phyloP scores from a whole-genome alignment of 495 filamentous ascomycete genomes.

The Penicillium bovifimosum region DNA sequence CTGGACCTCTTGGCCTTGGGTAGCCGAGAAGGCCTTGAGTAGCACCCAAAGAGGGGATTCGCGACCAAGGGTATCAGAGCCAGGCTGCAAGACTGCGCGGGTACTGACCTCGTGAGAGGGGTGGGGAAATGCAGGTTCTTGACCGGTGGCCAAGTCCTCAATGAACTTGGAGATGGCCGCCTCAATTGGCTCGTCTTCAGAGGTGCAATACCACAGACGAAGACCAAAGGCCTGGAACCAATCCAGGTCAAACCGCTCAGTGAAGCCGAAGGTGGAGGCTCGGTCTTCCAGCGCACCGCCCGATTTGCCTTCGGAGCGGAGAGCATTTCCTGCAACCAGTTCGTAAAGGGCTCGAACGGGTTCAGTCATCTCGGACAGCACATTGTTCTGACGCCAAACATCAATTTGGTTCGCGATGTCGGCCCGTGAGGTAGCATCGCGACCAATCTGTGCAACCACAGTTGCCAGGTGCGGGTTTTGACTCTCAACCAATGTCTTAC shows the following conservation, averaged over 20 bases:
- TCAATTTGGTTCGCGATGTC: conserved; percentile 73
- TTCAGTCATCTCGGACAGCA: conserved; percentile 80
- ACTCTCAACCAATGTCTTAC: conserved; percentile 64
- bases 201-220: conserved; percentile 77
- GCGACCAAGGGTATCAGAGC: conserved; percentile 43
- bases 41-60: conserved; percentile 84
- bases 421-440: conserved; percentile 54
- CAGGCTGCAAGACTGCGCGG: conserved; percentile 45
- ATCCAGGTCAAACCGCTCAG: conserved; percentile 74
- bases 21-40: conserved; percentile 66
- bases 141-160: conserved; percentile 58
- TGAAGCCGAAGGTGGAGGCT: conserved; percentile 67
- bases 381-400: conserved; percentile 73
- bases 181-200: conserved; percentile 59
- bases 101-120: conserved; percentile 55
- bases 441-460: conserved; percentile 73
- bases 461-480: conserved; percentile 77
- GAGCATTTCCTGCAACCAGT: conserved; percentile 78
- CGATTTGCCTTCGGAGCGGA: conserved; percentile 66
- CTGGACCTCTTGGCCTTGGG: conserved; percentile 20
- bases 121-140: conserved; percentile 53
- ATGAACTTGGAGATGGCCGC: conserved; percentile 64
- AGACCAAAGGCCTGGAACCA: conserved; percentile 93
- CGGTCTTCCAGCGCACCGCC: conserved; percentile 66
- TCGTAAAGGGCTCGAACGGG: conserved; percentile 84